Percentiles rank a stretch among this genome's conserved stretches.
Conservation (phyloP, 306 rosid genomes). For the Pyrus communis region DNA sequence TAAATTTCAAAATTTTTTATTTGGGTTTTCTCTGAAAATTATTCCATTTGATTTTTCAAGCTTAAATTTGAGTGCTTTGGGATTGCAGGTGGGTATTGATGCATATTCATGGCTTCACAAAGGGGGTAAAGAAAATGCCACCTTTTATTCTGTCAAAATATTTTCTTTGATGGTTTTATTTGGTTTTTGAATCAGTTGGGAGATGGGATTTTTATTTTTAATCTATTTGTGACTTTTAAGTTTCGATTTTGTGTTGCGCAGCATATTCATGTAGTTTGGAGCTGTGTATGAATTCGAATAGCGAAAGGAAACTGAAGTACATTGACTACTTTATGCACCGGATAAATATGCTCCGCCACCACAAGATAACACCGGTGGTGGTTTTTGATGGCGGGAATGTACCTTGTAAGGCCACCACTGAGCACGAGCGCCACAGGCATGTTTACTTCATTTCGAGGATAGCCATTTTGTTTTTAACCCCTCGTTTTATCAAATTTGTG, state of each 20-base stretch:
- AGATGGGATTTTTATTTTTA: not conserved
- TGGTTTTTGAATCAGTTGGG: not conserved
- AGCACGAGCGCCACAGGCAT: conserved; percentile 40
- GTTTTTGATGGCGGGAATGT: conserved; percentile 52
- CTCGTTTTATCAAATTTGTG: not conserved
- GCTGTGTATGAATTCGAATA: conserved; percentile 59
- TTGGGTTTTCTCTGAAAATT: not conserved
- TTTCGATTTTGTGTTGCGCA: conserved; percentile 14
- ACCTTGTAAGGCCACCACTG: conserved; percentile 42
- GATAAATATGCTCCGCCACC: conserved; percentile 43
- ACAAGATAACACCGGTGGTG: conserved; percentile 42
- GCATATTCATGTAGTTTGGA: conserved; percentile 98
- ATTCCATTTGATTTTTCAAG: not conserved
- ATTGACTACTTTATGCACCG: conserved; percentile 75
- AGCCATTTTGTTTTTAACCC: not conserved
- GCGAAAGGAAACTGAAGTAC: conserved; percentile 57
- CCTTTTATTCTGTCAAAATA: too few relatives aligned
- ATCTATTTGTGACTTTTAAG: not conserved
- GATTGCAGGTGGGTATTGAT: conserved; percentile 85
- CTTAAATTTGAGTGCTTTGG: not conserved
- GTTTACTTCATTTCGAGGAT: not conserved
- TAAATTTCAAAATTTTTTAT: not conserved
- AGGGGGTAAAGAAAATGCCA: conserved; percentile 45
- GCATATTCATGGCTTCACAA: conserved; percentile 98
- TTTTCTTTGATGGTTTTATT: not conserved